These are phyloP conservation scores for Lycium ferocissimum DNA, from an alignment of 257 asterid genomes.

Conservation along the genomic window DNA sequence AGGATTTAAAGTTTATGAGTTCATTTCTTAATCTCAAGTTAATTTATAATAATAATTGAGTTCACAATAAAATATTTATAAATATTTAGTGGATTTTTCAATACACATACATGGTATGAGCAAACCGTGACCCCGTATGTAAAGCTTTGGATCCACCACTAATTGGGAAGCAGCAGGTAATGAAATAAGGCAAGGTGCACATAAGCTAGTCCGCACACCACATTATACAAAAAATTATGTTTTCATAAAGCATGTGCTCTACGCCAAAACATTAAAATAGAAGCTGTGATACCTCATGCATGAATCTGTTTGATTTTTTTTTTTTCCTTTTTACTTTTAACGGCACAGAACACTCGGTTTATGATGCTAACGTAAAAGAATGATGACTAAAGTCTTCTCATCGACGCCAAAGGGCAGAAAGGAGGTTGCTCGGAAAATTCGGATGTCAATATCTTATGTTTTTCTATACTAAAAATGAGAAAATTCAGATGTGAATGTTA, in stretches of 20 bases:
- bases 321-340: neutral
- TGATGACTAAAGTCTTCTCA: neutral
- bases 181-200: too few relatives aligned
- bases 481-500: neutral
- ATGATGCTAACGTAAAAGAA: neutral
- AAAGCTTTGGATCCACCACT: too few relatives aligned
- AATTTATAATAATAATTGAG: too few relatives aligned
- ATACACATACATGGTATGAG: too few relatives aligned
- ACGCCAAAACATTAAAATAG: neutral
- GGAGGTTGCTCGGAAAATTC: neutral
- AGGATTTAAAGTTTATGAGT: too few relatives aligned
- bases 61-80: too few relatives aligned
- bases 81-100: too few relatives aligned
- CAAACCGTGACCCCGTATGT: too few relatives aligned
- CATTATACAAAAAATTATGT: too few relatives aligned
- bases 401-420: neutral
- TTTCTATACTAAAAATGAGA: neutral
- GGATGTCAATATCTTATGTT: neutral
- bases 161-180: too few relatives aligned
- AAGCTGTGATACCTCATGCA: slow-evolving; percentile 8
- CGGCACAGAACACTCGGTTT: neutral
- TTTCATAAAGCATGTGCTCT: neutral
- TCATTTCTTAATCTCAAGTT: too few relatives aligned
- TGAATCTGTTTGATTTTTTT: neutral
- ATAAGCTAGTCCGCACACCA: too few relatives aligned